Evolutionary conservation across 208 protist species (phyloP).

Genomic region (Leishmania tarentolae): DNA sequence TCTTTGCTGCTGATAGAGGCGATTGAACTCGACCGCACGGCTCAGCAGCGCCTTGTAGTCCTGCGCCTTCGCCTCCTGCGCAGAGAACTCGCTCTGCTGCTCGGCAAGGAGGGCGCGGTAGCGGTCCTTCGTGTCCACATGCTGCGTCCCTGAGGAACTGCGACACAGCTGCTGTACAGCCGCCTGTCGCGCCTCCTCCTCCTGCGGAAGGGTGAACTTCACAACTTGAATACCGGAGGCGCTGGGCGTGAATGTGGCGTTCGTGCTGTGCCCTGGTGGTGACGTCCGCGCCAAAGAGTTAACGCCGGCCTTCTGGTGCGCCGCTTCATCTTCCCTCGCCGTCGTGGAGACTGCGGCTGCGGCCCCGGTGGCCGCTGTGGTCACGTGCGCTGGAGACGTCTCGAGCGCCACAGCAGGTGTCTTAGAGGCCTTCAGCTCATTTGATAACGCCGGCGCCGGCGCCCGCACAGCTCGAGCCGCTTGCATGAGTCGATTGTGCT

Average conservation of each 20-base stretch:
- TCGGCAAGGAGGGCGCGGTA: slow-evolving; percentile 48
- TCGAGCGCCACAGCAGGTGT: not conserved
- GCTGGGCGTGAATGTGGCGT: not conserved
- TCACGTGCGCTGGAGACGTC: not conserved
- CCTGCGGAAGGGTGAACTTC: slow-evolving; percentile 61
- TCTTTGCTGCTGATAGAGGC: slow-evolving; percentile 17
- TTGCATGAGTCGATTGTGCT: slow-evolving; percentile 55
- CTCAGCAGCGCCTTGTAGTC: slow-evolving; percentile 64
- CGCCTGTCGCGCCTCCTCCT: slow-evolving; percentile 51
- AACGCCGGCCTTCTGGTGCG: not conserved
- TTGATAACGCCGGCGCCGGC: slow-evolving; percentile 1
- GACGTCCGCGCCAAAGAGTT: not conserved
- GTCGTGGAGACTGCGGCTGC: not conserved
- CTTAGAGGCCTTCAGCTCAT: slow-evolving; percentile 6
- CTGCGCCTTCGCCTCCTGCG: slow-evolving; percentile 40
- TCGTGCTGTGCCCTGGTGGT: not conserved
- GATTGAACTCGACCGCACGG: slow-evolving; percentile 63
- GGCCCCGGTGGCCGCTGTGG: not conserved
- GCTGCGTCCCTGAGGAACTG: slow-evolving; percentile 44
- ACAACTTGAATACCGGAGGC: slow-evolving; percentile 60
- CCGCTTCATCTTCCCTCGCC: not conserved
- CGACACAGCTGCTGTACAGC: slow-evolving; percentile 67
- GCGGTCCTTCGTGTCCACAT: slow-evolving; percentile 69
- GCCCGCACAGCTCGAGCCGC: slow-evolving; percentile 5
- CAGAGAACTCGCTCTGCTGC: slow-evolving; percentile 50